Conservation (phyloP, 441 rosid species). For the Isatis lusitanica region DNA sequence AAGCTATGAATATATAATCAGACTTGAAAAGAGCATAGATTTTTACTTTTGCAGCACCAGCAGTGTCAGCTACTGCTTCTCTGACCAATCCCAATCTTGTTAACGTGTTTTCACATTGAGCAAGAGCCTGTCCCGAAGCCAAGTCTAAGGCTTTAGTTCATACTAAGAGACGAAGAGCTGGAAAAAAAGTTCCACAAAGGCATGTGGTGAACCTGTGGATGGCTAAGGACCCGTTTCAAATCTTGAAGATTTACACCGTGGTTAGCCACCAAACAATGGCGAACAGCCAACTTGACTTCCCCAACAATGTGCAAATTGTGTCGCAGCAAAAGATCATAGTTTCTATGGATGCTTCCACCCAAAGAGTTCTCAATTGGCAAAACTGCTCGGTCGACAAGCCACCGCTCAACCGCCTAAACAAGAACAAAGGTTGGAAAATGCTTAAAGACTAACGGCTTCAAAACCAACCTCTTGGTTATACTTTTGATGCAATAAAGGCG, state of each 20-base stretch:
- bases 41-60: conserved; percentile 94
- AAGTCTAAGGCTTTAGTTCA: background rate
- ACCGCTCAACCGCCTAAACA: conserved; percentile 78
- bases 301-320: conserved; percentile 95
- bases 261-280: conserved; percentile 94
- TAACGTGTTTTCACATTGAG: conserved; percentile 91
- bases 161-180: conserved; percentile 2
- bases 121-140: conserved; percentile 71
- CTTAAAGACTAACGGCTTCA: background rate
- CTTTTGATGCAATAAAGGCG: background rate
- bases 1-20: background rate
- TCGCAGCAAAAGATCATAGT: conserved; percentile 88
- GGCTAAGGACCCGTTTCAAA: conserved; percentile 89
- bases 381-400: conserved; percentile 95
- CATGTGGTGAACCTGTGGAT: conserved; percentile 73
- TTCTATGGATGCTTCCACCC: conserved; percentile 96
- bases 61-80: conserved; percentile 96
- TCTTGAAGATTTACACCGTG: conserved; percentile 76
- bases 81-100: conserved; percentile 80
- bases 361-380: conserved; percentile 91
- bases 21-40: background rate
- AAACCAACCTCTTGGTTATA: background rate
- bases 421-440: background rate
- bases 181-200: background rate
- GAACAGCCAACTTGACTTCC: conserved; percentile 88